A percentile compares a stretch with the other conserved stretches of the same genome.
phyloP scores from a whole-genome alignment of 1,284 basidiomycete genomes.

The Cystobasidium sp. region DNA sequence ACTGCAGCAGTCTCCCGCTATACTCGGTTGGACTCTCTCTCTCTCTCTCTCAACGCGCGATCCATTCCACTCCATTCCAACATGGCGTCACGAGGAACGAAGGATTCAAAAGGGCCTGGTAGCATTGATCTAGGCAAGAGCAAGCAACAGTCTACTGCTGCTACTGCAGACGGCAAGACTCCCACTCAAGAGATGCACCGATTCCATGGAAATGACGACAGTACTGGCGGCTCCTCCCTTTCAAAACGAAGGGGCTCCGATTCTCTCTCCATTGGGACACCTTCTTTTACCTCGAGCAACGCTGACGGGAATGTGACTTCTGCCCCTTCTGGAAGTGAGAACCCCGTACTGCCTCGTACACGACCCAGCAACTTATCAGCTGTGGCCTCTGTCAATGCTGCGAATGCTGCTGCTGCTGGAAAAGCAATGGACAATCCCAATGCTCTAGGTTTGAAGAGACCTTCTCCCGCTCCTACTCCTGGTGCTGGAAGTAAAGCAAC shows the following conservation, averaged over 20 bases:
- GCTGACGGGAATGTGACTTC: background rate
- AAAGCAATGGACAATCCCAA: conserved; percentile 3
- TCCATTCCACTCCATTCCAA: background rate
- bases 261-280: conserved; percentile 36
- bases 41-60: background rate
- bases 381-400: conserved; percentile 20
- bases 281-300: background rate
- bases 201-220: conserved; percentile 5
- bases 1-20: no score
- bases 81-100: conserved; percentile 6
- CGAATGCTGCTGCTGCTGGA: conserved; percentile 16
- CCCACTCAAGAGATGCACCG: conserved; percentile 17
- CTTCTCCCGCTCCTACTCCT: background rate
- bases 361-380: conserved; percentile 17
- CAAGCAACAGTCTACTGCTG: background rate
- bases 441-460: conserved; percentile 18
- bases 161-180: conserved; percentile 1
- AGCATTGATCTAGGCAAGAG: background rate
- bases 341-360: conserved; percentile 8
- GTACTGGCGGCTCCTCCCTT: conserved; percentile 1
- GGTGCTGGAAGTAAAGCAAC: background rate
- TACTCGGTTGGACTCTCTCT: no score
- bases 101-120: background rate
- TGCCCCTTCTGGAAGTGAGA: conserved; percentile 7
- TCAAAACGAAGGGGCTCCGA: conserved; percentile 39